Percentiles rank a stretch among this genome's conserved stretches.
These are phyloP conservation scores for Teunomyces barrocoloradensis DNA, from an alignment of 805 yeast species.

Conservation along the genomic window DNA sequence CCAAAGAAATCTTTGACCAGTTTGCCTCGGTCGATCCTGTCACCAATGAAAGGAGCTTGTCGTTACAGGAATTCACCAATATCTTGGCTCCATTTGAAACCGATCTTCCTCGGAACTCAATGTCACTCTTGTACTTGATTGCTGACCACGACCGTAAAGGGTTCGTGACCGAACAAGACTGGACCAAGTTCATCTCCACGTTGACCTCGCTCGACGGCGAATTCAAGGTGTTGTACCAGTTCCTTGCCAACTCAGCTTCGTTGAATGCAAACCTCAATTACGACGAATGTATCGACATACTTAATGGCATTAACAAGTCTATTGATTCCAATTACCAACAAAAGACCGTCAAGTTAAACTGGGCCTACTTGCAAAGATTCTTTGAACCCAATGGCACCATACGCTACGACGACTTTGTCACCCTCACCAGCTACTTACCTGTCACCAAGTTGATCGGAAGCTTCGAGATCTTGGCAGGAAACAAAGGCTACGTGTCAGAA, in stretches of 20 bases:
- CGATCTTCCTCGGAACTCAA: conserved; percentile 38
- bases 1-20: conserved; percentile 34
- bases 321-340: conserved; percentile 42
- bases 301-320: conserved; percentile 37
- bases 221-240: conserved; percentile 51
- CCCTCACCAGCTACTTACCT: conserved; percentile 42
- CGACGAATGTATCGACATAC: conserved; percentile 32
- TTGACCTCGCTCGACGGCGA: conserved; percentile 41
- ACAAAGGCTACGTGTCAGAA: conserved; percentile 26
- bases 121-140: conserved; percentile 64
- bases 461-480: conserved; percentile 36
- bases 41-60: conserved; percentile 21
- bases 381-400: conserved; percentile 40
- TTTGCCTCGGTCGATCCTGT: conserved; percentile 28
- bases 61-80: conserved; percentile 35
- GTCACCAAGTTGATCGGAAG: conserved; percentile 44
- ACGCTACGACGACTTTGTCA: conserved; percentile 37
- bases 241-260: conserved; percentile 26
- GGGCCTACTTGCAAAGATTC: conserved; percentile 40
- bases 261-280: conserved; percentile 21
- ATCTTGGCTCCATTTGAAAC: conserved; percentile 41
- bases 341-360: conserved; percentile 39
- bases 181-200: conserved; percentile 65
- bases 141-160: conserved; percentile 77
- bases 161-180: conserved; percentile 63